Evolutionary conservation across 2,329 filamentous ascomycete species (phyloP), one percentile per base, ranked within the genome.

Genomic region (Ophiostoma triangulosporum): DNA sequence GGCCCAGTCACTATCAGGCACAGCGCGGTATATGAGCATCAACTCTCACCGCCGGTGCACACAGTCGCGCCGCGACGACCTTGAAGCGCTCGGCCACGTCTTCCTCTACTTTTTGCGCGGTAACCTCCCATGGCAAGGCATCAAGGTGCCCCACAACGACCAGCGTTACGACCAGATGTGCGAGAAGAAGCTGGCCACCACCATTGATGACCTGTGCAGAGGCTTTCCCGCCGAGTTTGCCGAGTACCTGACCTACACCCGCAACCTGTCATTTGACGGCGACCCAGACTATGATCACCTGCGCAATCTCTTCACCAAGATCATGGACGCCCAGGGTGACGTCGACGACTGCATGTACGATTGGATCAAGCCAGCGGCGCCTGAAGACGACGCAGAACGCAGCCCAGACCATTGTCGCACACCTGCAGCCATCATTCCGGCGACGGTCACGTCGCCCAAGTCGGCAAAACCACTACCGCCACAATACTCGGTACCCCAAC

Each of bases 91-190:
- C 11, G 83, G 83, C n/a, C 82, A 86, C 63, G 81, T 86, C 33
- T 84, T 86, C 66, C 80, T 86, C 73, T 86, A 86, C 67, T 86
- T 86, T 68, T 68, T 85, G 38, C 74, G 81, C 12, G 83, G 83
- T 46, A 80, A 77, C 15, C 72, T 86, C 52, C 82, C 83, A 33
- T 86, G 83, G 82, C 81, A 86, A 64, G 81, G 81, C 15, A 70
- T 85, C 60, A 85, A 85, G 70, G 80, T 81, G 64, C 80, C 80
- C 32, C 84, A 80, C 45, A 83, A 84, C 69, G 84, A 97, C 79
- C 90, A 96, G 68, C 97, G 97, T 72, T 97, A 98, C 67, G 93
- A 98, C 72, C 96, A 96, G 77, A 98, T 98, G 70, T 91, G 91
- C 45, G 90, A 97, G 75, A 97, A 97, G 83, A 98, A 98, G 75